Evolutionary conservation across 2,329 filamentous ascomycete species (phyloP), one percentile per base, ranked within the genome.

Genomic region (Fusarium nanum): DNA sequence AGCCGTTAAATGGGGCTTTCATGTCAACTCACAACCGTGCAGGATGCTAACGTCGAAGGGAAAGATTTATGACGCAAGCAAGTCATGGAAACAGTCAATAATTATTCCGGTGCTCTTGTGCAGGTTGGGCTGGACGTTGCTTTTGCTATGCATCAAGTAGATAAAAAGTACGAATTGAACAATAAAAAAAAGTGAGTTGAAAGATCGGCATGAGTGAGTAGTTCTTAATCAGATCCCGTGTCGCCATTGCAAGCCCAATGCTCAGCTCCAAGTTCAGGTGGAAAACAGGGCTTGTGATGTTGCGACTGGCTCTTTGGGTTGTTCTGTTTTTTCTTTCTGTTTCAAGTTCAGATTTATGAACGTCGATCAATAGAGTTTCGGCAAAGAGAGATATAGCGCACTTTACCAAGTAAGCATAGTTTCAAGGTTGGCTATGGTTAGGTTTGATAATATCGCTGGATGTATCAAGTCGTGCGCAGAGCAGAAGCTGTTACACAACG

Each of bases 191-290:
- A 12, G 46, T 40, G 32, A 30, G 18, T 44, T 13, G 11, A 32
- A 46, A 22, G 34, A 28, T 47, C 25, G 34, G 10, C 28, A 30
- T 30, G 14, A 14, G 28, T 30, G 28, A 13, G 28, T 30, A 7
- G 28, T 30, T 30, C 28, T 30, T 30, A 14, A 30, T 30, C 28
- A 30, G 28, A 30, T 30, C 28, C n/a, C 23, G 27, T 14, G 46
- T 28, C 13, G 20, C 23, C 41, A 48, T 42, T 44, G 9, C 20
- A 55, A 53, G 18, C 25, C 18, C 48, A 22, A 32, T 48, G 34
- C 12, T 42, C 16, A 58, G 55, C 69, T 53, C 60, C 64, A 72
- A 54, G 60, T 74, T 71, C 67, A 74, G 73, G 73, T 74, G 69
- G 67, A 61, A 18, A 23, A 63, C 54, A 50, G 30, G 20, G 42